phyloP scores from a whole-genome alignment of 192 early-diverging fungal species.

The Coemansia sp. region DNA sequence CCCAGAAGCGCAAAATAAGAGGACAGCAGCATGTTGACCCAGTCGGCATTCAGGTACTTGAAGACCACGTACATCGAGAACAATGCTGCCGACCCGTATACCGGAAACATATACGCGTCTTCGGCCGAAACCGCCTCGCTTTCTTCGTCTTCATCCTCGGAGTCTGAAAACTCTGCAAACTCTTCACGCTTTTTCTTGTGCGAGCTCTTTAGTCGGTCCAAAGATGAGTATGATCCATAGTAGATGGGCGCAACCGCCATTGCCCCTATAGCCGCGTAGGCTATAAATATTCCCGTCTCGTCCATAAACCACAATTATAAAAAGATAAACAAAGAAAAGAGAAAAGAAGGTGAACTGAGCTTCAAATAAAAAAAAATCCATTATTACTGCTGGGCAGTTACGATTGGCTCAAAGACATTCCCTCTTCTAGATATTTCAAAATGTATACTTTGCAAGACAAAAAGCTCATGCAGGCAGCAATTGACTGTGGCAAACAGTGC shows the following conservation, averaged over 20 bases:
- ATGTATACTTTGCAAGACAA: conserved; percentile 43
- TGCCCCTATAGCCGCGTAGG: conserved; percentile 79
- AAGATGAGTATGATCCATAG: conserved; percentile 73
- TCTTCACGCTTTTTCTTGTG: conserved; percentile 35
- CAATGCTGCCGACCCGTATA: conserved; percentile 81
- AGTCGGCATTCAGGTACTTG: conserved; percentile 80
- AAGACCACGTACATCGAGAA: conserved; percentile 85
- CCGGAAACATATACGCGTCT: conserved; percentile 91
- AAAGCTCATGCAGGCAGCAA: conserved; percentile 72
- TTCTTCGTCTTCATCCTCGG: conserved; percentile 65
- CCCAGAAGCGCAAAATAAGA: conserved; percentile 84
- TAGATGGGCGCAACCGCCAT: conserved; percentile 91
- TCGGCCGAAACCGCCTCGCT: conserved; percentile 78
- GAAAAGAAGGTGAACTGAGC: background rate
- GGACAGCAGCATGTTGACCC: conserved; percentile 77
- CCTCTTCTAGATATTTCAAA: background rate
- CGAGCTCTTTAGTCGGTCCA: conserved; percentile 59
- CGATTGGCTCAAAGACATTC: background rate
- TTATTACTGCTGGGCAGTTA: background rate
- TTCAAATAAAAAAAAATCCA: conserved; percentile 3
- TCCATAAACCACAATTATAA: conserved; percentile 8
- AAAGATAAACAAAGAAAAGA: background rate
- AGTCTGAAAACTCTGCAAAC: conserved; percentile 56
- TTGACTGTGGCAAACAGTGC: conserved; percentile 71
- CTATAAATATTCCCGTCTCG: conserved; percentile 53